Evolutionary conservation across 1,139 yeast genomes (phyloP).

Genomic region (Candida pseudoviswanathii): DNA sequence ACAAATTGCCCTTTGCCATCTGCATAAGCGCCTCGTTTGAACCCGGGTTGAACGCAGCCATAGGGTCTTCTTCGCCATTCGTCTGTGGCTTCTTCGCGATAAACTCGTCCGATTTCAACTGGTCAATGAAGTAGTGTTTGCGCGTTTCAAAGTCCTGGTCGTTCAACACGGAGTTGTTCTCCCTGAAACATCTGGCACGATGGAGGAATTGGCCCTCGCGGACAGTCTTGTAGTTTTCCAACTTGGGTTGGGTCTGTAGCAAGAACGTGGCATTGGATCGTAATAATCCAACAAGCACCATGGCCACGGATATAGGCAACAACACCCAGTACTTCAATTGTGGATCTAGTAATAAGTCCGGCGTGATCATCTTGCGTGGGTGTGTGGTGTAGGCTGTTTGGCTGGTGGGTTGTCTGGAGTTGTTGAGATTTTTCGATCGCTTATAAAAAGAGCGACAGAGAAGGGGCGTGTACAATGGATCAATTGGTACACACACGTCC

Average conservation of each 20-base stretch:
- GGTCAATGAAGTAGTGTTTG: slow-evolving; percentile 43
- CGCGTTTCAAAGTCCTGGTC: slow-evolving; percentile 49
- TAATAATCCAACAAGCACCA: slow-evolving; percentile 87
- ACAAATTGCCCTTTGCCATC: slow-evolving; percentile 79
- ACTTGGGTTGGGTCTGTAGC: slow-evolving; percentile 59
- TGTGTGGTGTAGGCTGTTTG: too few species aligned
- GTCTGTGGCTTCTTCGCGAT: slow-evolving; percentile 49
- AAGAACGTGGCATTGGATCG: slow-evolving; percentile 69
- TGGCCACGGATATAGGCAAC: slow-evolving; percentile 83
- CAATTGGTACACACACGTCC: too few species aligned
- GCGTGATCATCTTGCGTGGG: slow-evolving; percentile 17
- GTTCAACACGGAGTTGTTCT: slow-evolving; percentile 50
- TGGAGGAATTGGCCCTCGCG: slow-evolving; percentile 66
- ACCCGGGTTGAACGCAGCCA: slow-evolving; percentile 62
- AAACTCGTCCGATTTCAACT: slow-evolving; percentile 54
- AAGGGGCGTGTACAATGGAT: too few species aligned
- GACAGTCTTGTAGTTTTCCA: slow-evolving; percentile 50
- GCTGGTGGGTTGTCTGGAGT: not conserved
- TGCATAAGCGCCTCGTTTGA: slow-evolving; percentile 75
- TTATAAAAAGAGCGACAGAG: too few species aligned
- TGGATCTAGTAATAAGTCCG: slow-evolving; percentile 67
- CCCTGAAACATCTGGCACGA: slow-evolving; percentile 56
- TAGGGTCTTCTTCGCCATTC: slow-evolving; percentile 44
- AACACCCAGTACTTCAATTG: slow-evolving; percentile 87
- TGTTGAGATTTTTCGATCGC: not conserved